phyloP scores from a whole-genome alignment of 805 yeast genomes.

The Pichia paraexigua region DNA sequence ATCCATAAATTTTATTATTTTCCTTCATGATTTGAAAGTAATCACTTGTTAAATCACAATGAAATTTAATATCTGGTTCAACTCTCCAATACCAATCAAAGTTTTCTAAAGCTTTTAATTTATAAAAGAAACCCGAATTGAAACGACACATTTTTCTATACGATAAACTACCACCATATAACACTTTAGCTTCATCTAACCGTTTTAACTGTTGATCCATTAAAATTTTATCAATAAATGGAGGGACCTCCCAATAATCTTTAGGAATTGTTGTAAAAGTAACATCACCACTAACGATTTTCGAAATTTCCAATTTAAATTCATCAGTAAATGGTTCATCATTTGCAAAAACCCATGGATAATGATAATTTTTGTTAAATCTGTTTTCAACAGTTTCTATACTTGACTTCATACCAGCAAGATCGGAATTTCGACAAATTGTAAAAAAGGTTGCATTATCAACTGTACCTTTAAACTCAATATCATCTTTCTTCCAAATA shows the following conservation, averaged over 20 bases:
- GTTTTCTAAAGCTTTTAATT: conserved; percentile 35
- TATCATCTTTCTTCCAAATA: neutral
- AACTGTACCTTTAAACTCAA: conserved; percentile 15
- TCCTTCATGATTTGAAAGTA: conserved; percentile 42
- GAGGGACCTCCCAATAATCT: conserved; percentile 43
- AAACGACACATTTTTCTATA: conserved; percentile 65
- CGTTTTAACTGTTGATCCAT: conserved; percentile 25
- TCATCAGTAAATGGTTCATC: conserved; percentile 36
- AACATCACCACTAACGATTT: conserved; percentile 33
- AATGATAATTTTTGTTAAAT: conserved; percentile 31
- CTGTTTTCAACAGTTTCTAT: conserved; percentile 31
- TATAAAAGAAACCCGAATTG: conserved; percentile 45
- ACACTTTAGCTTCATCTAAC: conserved; percentile 28
- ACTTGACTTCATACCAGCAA: conserved; percentile 30
- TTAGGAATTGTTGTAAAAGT: conserved; percentile 36
- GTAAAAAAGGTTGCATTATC: conserved; percentile 57
- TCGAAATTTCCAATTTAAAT: conserved; percentile 28
- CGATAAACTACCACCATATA: conserved; percentile 51
- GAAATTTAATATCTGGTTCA: conserved; percentile 43
- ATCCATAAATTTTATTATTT: conserved; percentile 40
- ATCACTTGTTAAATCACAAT: conserved; percentile 43
- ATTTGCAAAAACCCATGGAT: conserved; percentile 41
- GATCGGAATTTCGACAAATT: conserved; percentile 34
- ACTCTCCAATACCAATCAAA: conserved; percentile 55
- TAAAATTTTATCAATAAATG: conserved; percentile 29